Conservation (phyloP, 2,329 filamentous ascomycete genomes). For the Pseudogymnoascus sp. region DNA sequence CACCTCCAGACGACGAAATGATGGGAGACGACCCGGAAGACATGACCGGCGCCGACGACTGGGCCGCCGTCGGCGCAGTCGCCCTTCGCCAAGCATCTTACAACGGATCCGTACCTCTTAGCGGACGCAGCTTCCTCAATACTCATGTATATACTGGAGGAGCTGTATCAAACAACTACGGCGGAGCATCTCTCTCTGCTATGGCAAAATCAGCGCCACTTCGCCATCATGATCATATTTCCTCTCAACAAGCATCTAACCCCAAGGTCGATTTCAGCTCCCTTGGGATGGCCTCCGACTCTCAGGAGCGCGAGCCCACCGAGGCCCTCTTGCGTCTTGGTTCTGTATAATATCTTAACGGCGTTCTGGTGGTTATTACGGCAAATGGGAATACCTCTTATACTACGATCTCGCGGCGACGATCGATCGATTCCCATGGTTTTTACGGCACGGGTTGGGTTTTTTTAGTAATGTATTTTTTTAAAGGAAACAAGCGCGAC, state of each 20-base stretch:
- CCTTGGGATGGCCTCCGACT: conserved; percentile 42
- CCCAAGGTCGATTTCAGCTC: conserved; percentile 44
- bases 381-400: conserved; percentile 6
- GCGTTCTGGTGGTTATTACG: conserved; percentile 6
- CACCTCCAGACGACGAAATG: conserved; percentile 55
- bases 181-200: conserved; percentile 24
- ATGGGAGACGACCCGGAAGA: conserved; percentile 75
- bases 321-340: conserved; percentile 75
- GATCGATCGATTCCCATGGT: conserved; percentile 10
- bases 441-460: background rate
- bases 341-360: conserved; percentile 53
- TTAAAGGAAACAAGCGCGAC: conserved; percentile 1
- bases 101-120: conserved; percentile 48
- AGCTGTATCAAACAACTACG: conserved; percentile 22
- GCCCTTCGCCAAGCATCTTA: conserved; percentile 67
- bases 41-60: conserved; percentile 92
- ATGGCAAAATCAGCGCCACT: conserved; percentile 28
- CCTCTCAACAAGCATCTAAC: conserved; percentile 40
- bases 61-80: conserved; percentile 82
- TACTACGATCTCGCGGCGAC: conserved; percentile 11
- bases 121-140: conserved; percentile 38
- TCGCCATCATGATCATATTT: conserved; percentile 16
- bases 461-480: background rate
- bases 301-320: conserved; percentile 74
- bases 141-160: conserved; percentile 42